Evolutionary conservation across 148 eudicot species (phyloP).

Genomic region (Diospyros kaki): DNA sequence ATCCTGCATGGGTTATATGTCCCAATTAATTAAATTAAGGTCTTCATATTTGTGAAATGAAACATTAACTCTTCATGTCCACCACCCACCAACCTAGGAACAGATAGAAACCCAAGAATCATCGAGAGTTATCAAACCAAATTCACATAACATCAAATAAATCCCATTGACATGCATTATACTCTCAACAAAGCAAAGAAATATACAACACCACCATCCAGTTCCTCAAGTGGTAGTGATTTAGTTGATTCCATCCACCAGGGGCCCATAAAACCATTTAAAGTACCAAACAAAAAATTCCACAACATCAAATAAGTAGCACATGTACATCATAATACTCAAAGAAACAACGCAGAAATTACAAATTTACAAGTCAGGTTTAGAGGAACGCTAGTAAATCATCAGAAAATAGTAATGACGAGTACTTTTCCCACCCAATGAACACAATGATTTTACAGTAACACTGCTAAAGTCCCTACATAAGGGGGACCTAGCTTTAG

Average conservation of each 20-base stretch:
- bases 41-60: not conserved
- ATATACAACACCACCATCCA: too few species aligned
- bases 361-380: not conserved
- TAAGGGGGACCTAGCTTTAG: too few species aligned
- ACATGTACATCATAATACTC: not conserved
- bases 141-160: not conserved
- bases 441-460: too few species aligned
- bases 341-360: not conserved
- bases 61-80: not conserved
- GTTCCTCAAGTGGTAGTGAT: too few species aligned
- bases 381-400: not conserved
- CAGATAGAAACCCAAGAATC: not conserved
- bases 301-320: not conserved
- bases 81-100: not conserved
- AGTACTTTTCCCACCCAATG: too few species aligned
- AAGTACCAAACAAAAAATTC: not conserved
- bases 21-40: not conserved
- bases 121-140: not conserved
- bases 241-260: too few species aligned
- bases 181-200: too few species aligned
- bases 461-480: too few species aligned
- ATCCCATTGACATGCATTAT: too few species aligned
- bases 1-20: conserved; percentile 47
- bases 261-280: not conserved
- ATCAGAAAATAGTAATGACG: not conserved